A percentile compares a stretch with the other conserved stretches of the same genome.
These are phyloP conservation scores for Aspergillus fijiensis DNA, from an alignment of 2,329 filamentous ascomycete species.

Conservation along the genomic window DNA sequence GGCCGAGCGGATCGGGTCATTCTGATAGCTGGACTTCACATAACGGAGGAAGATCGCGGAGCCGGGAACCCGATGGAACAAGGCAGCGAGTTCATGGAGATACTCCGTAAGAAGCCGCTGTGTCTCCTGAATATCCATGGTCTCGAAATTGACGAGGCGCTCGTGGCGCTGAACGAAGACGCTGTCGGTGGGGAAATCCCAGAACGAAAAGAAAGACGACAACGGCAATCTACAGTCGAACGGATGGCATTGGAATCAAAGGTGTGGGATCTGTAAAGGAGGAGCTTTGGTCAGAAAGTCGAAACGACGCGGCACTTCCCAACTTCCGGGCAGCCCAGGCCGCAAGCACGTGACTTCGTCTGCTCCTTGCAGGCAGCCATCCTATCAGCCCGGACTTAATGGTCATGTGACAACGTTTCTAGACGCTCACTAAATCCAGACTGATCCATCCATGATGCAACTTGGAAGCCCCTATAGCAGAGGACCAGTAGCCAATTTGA, in stretches of 20 bases:
- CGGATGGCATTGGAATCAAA: not conserved
- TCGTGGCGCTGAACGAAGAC: slow-evolving; percentile 5
- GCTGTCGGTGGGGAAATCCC: slow-evolving; percentile 10
- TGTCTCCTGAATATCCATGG: slow-evolving; percentile 59
- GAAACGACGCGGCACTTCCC: slow-evolving; percentile 2
- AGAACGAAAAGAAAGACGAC: slow-evolving; percentile 12
- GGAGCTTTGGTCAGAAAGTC: slow-evolving; percentile 1
- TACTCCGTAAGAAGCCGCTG: slow-evolving; percentile 55
- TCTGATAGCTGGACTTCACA: slow-evolving; percentile 95
- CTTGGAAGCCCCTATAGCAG: too few species aligned
- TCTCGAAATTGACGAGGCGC: slow-evolving; percentile 22
- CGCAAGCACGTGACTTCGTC: slow-evolving; percentile 12
- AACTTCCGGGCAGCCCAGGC: slow-evolving; percentile 6
- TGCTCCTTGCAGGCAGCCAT: slow-evolving; percentile 5
- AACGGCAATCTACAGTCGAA: slow-evolving; percentile 19
- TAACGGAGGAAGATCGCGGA: slow-evolving; percentile 94
- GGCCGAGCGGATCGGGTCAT: slow-evolving; percentile 89
- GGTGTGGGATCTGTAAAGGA: not conserved
- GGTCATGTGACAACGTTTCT: not conserved
- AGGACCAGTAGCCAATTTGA: too few species aligned
- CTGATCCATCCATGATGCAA: too few species aligned
- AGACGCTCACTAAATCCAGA: too few species aligned
- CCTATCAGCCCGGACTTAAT: too few species aligned
- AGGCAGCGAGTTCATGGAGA: slow-evolving; percentile 56
- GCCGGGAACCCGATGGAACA: slow-evolving; percentile 88